Percentiles rank a stretch among this genome's conserved stretches.
Evolutionary conservation across 139 green algal species (phyloP).

Genomic region (Diplosphaera chodatii): DNA sequence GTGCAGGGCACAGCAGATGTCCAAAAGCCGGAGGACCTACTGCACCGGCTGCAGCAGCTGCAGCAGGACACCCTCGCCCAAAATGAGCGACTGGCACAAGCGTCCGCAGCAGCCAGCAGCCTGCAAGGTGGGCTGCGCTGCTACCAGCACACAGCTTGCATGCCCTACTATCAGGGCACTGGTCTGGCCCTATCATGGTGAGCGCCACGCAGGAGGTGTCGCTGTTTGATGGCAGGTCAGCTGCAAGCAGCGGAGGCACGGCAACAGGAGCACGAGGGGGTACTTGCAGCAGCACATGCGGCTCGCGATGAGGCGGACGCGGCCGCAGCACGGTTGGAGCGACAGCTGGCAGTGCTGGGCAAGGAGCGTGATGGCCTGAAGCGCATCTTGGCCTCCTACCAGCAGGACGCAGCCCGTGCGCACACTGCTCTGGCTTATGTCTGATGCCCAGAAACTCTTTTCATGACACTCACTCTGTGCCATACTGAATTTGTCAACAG

Average conservation of each 20-base stretch:
- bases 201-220: no score
- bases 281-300: neutral
- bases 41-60: constrained; percentile 20
- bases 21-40: constrained; percentile 23
- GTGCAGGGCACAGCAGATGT: constrained; percentile 18
- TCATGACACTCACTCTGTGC: no score
- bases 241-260: neutral
- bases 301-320: constrained; percentile 3
- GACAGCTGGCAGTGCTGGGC: constrained; percentile 27
- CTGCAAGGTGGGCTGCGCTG: neutral
- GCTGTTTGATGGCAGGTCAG: neutral
- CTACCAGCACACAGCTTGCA: neutral
- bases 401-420: constrained; percentile 29
- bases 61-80: constrained; percentile 5
- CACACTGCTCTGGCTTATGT: no score
- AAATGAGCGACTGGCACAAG: neutral
- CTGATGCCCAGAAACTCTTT: no score
- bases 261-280: constrained; percentile 8
- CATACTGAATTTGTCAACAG: no score
- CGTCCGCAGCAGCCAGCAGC: constrained; percentile 1
- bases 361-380: constrained; percentile 48
- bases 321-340: constrained; percentile 23
- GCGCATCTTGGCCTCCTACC: constrained; percentile 39
- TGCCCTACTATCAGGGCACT: no score
- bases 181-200: no score